These are phyloP conservation scores for Mycena citricolor DNA, from an alignment of 1,284 basidiomycete genomes.

Conservation along the genomic window DNA sequence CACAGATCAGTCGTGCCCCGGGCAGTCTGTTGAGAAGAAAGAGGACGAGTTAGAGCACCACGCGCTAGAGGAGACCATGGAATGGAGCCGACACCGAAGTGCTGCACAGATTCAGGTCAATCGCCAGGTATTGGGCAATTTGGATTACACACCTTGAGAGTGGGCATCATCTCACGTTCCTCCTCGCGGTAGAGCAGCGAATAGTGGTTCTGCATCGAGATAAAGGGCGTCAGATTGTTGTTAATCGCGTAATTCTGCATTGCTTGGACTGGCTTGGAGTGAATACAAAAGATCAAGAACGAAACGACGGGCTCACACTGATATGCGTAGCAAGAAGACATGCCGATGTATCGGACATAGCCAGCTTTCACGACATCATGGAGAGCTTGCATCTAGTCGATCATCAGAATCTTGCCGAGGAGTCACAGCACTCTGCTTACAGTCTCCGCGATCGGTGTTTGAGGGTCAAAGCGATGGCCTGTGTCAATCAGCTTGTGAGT, in stretches of 20 bases:
- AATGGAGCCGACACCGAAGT: conserved; percentile 31
- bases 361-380: conserved; percentile 63
- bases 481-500: conserved; percentile 5
- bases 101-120: too few relatives aligned
- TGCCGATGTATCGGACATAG: conserved; percentile 64
- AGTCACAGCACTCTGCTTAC: conserved; percentile 22
- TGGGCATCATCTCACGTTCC: conserved; percentile 51
- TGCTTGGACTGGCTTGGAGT: conserved; percentile 33
- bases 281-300: background rate
- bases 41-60: conserved; percentile 38
- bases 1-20: conserved; percentile 30
- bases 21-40: conserved; percentile 26
- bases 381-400: conserved; percentile 33
- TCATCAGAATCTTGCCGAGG: background rate
- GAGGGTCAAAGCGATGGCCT: conserved; percentile 55
- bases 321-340: conserved; percentile 46
- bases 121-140: too few relatives aligned
- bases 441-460: conserved; percentile 57
- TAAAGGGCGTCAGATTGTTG: conserved; percentile 47
- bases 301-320: conserved; percentile 36
- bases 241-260: conserved; percentile 41
- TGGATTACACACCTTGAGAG: conserved; percentile 35
- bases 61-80: conserved; percentile 39
- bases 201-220: conserved; percentile 55
- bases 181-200: conserved; percentile 47